phyloP scores from a whole-genome alignment of 1,139 yeast genomes.

The Nakaseomyces nivariensis region DNA sequence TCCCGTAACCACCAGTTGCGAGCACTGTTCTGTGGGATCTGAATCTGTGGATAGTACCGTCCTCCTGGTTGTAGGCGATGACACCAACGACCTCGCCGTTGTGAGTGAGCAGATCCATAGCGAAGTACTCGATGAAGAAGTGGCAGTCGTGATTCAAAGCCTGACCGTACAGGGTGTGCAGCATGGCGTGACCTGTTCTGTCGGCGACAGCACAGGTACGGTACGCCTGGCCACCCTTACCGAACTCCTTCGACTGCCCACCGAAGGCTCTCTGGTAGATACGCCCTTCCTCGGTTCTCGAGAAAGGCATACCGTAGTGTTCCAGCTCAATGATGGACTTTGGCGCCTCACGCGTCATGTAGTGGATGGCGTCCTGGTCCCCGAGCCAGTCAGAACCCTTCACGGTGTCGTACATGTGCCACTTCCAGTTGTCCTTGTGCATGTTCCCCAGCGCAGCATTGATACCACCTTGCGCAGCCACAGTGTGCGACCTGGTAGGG shows the following conservation, averaged over 20 bases:
- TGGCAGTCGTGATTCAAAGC: conserved; percentile 94
- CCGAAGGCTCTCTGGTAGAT: conserved; percentile 99
- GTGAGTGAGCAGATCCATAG: conserved; percentile 88
- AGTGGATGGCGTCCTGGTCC: conserved; percentile 98
- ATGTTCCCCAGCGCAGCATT: conserved; percentile 94
- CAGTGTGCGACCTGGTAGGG: conserved; percentile 98
- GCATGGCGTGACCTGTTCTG: conserved; percentile 95
- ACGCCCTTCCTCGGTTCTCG: conserved; percentile 93
- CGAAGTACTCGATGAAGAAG: conserved; percentile 95
- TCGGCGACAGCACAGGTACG: conserved; percentile 99
- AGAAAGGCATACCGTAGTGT: conserved; percentile 97
- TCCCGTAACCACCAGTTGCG: conserved; percentile 98
- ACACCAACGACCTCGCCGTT: conserved; percentile 96
- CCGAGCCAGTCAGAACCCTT: conserved; percentile 99
- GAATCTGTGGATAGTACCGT: conserved; percentile 96
- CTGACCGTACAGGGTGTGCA: conserved; percentile 95
- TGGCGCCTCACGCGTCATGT: conserved; percentile 98
- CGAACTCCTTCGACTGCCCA: conserved; percentile 91
- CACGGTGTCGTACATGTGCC: conserved; percentile 99
- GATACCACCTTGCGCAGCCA: conserved; percentile 99
- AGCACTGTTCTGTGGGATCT: conserved; percentile 92
- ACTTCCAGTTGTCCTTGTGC: conserved; percentile 98
- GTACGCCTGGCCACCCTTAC: conserved; percentile 98
- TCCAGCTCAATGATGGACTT: conserved; percentile 91
- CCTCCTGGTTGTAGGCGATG: conserved; percentile 96